phyloP scores from a whole-genome alignment of 768 basidiomycete genomes.

The Coprinopsis sp. region DNA sequence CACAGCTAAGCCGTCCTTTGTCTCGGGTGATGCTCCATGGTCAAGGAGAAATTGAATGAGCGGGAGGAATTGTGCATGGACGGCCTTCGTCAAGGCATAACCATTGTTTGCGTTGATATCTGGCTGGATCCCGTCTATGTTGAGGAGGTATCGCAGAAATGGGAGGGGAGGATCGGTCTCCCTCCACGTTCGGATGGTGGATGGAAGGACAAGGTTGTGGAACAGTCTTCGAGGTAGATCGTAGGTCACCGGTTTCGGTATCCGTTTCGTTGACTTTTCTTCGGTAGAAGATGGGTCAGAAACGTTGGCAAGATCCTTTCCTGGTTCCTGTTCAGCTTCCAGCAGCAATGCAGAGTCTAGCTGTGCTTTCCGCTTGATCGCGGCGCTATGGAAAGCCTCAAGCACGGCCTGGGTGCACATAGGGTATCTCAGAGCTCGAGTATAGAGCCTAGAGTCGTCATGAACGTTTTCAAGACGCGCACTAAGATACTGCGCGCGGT shows the following conservation, averaged over 20 bases:
- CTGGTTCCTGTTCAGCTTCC: neutral
- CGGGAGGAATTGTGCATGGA: slow-evolving; percentile 56
- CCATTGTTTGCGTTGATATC: slow-evolving; percentile 68
- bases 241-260: slow-evolving; percentile 16
- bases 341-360: too few relatives aligned
- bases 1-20: slow-evolving; percentile 62
- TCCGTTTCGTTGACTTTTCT: slow-evolving; percentile 2
- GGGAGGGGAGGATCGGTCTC: slow-evolving; percentile 55
- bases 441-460: slow-evolving; percentile 30
- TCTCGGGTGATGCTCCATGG: slow-evolving; percentile 64
- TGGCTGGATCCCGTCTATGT: slow-evolving; percentile 33
- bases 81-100: slow-evolving; percentile 79
- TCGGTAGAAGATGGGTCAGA: too few relatives aligned
- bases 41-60: slow-evolving; percentile 69
- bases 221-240: slow-evolving; percentile 70
- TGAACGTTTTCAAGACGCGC: slow-evolving; percentile 18
- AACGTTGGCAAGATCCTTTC: too few relatives aligned
- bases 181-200: slow-evolving; percentile 32
- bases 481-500: slow-evolving; percentile 66
- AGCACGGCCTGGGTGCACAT: slow-evolving; percentile 54
- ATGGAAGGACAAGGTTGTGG: slow-evolving; percentile 37
- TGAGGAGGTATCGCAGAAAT: slow-evolving; percentile 57
- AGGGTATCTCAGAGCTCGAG: slow-evolving; percentile 55
- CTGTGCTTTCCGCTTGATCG: too few relatives aligned
- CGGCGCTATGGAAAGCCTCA: slow-evolving; percentile 35